Evolutionary conservation across 495 filamentous ascomycete species (phyloP).

Genomic region (Talaromyces adpressus): DNA sequence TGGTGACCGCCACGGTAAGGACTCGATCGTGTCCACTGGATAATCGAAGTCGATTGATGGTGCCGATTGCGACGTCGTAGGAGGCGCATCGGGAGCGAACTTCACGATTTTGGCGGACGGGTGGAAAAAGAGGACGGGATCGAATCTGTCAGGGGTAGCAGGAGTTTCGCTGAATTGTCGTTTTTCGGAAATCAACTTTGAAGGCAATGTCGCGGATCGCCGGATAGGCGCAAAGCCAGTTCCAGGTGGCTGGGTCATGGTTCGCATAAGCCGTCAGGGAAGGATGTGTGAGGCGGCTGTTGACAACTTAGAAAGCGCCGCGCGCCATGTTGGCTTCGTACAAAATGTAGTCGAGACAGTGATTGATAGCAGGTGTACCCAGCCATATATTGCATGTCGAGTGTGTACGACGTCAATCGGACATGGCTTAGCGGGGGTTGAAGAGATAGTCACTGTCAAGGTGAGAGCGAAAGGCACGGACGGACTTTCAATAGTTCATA

Average conservation of each 20-base stretch:
- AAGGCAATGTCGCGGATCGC: constrained; percentile 54
- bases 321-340: background rate
- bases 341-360: background rate
- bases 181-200: constrained; percentile 33
- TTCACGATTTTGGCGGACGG: constrained; percentile 59
- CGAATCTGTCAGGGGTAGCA: constrained; percentile 23
- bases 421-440: background rate
- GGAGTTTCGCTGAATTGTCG: background rate
- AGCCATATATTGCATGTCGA: background rate
- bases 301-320: background rate
- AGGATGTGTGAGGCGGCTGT: background rate
- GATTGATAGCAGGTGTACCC: background rate
- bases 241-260: background rate
- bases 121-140: constrained; percentile 67
- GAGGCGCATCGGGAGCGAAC: constrained; percentile 44
- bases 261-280: background rate
- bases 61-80: constrained; percentile 33
- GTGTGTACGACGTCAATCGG: background rate
- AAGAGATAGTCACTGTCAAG: background rate
- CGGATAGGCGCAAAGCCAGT: constrained; percentile 29
- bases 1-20: constrained; percentile 65
- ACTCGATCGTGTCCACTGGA: constrained; percentile 37
- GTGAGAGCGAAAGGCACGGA: background rate
- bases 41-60: constrained; percentile 38
- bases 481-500: background rate